phyloP scores from a whole-genome alignment of 2,329 filamentous ascomycete species.

The Amphichorda felina region DNA sequence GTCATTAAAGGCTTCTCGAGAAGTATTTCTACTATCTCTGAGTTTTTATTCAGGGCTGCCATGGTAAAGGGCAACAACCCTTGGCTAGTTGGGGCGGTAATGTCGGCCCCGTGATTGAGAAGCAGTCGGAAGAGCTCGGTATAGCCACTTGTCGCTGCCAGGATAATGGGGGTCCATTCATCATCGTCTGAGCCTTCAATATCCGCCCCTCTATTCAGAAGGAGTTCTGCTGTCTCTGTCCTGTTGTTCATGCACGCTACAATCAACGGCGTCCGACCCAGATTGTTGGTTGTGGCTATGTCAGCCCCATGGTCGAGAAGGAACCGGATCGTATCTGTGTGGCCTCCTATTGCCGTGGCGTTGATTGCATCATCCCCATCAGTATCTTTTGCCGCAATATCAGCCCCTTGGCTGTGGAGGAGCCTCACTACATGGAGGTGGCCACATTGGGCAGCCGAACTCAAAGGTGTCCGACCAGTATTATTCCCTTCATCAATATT shows the following conservation, averaged over 20 bases:
- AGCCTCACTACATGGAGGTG: neutral
- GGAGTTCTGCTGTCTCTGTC: neutral
- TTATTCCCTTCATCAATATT: constrained; percentile 1
- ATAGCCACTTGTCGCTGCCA: neutral
- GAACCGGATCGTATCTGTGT: neutral
- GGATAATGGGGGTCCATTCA: neutral
- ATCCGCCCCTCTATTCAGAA: neutral
- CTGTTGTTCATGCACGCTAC: neutral
- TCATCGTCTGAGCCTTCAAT: no score
- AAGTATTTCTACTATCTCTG: neutral
- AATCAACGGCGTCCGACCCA: no score
- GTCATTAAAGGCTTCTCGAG: no score
- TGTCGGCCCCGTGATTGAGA: neutral
- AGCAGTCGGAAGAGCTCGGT: neutral
- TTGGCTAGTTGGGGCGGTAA: neutral
- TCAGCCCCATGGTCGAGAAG: constrained; percentile 1
- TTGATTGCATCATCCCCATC: neutral
- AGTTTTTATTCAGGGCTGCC: no score
- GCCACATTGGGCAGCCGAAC: neutral
- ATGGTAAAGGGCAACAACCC: no score
- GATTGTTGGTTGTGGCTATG: neutral
- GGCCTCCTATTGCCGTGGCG: neutral
- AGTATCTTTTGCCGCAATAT: neutral
- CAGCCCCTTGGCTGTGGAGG: neutral
- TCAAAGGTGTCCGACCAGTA: neutral